These are phyloP conservation scores for Trebouxia gelatinosa DNA, from an alignment of 163 green algal genomes.

Conservation along the genomic window DNA sequence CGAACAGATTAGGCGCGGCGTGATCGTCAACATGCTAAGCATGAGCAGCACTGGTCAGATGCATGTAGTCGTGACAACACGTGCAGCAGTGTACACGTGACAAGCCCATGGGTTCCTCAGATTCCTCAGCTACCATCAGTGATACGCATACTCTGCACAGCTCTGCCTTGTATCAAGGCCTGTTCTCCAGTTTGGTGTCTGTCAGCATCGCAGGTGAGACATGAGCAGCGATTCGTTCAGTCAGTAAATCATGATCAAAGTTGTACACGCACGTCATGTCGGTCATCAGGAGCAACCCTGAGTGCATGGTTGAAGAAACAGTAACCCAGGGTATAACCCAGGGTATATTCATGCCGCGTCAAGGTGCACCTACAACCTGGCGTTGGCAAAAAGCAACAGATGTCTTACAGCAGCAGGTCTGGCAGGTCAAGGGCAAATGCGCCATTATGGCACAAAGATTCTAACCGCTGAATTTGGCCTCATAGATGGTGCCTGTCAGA, in stretches of 20 bases:
- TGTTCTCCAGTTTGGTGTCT: too few relatives aligned
- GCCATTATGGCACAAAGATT: not conserved
- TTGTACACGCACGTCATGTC: too few relatives aligned
- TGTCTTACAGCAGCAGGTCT: not conserved
- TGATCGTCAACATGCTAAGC: not conserved
- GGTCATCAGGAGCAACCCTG: too few relatives aligned
- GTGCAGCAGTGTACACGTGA: too few relatives aligned
- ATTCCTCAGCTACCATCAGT: too few relatives aligned
- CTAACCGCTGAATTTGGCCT: conserved; percentile 13
- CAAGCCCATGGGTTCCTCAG: too few relatives aligned
- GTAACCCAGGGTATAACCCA: not conserved
- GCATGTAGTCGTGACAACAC: not conserved
- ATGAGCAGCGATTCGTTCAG: too few relatives aligned
- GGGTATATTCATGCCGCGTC: not conserved
- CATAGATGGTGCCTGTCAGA: conserved; percentile 22
- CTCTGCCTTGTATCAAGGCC: too few relatives aligned
- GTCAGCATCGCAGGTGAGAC: too few relatives aligned
- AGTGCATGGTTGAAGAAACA: too few relatives aligned
- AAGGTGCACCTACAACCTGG: not conserved
- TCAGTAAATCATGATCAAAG: too few relatives aligned
- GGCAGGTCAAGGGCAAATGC: not conserved
- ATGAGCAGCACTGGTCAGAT: not conserved
- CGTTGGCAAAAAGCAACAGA: not conserved
- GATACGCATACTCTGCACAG: too few relatives aligned
- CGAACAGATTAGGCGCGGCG: not conserved